phyloP scores from a whole-genome alignment of 2,329 filamentous ascomycete species.

The Nemania sp. region DNA sequence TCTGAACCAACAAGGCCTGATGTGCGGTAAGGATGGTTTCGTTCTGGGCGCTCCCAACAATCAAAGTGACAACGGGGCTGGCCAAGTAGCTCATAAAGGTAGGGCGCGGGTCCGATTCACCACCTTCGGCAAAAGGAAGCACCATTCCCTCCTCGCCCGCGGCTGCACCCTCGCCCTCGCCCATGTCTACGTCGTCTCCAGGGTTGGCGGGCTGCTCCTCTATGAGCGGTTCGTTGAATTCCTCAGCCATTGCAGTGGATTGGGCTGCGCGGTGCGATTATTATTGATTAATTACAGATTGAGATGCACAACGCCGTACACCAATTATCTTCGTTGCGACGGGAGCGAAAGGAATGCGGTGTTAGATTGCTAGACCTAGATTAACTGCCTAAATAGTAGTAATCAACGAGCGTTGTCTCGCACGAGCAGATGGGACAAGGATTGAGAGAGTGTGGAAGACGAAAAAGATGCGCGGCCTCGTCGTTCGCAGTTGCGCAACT shows the following conservation, averaged over 20 bases:
- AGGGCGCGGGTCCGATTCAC: slow-evolving; percentile 52
- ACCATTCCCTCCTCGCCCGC: slow-evolving; percentile 47
- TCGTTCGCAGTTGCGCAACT: not conserved
- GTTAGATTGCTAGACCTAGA: not conserved
- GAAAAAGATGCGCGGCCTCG: slow-evolving; percentile 1
- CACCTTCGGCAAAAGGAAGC: slow-evolving; percentile 56
- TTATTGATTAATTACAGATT: not conserved
- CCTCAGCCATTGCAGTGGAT: slow-evolving; percentile 46
- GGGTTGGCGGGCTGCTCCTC: slow-evolving; percentile 49
- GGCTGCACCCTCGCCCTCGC: slow-evolving; percentile 47
- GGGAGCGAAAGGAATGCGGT: slow-evolving; percentile 16
- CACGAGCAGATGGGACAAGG: not conserved
- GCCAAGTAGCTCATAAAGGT: slow-evolving; percentile 71
- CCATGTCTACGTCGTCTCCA: slow-evolving; percentile 51
- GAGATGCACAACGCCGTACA: not conserved
- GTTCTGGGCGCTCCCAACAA: slow-evolving; percentile 71
- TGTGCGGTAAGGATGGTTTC: slow-evolving; percentile 80
- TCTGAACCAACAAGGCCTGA: slow-evolving; percentile 78
- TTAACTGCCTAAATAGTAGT: not conserved
- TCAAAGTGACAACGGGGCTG: slow-evolving; percentile 76
- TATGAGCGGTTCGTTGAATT: slow-evolving; percentile 46
- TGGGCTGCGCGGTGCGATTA: not conserved
- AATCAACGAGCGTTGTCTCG: not conserved
- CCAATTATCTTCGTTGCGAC: not conserved
- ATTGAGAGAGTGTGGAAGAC: not conserved